Evolutionary conservation across 306 rosid species (phyloP), one percentile per base, ranked within the genome.

Genomic region (Glycine tomentella): DNA sequence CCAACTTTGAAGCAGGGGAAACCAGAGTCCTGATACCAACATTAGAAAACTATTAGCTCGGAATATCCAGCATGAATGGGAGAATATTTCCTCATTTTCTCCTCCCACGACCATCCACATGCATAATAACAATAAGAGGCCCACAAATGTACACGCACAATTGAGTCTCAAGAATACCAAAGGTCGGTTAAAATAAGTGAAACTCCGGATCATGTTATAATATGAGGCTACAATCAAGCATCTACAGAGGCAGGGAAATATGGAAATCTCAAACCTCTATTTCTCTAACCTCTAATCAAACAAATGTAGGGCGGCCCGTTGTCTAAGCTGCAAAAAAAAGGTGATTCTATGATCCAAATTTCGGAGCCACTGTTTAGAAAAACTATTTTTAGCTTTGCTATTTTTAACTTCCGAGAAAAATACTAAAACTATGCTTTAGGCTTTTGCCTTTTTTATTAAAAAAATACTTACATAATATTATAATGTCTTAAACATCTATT

Each of bases 1-100:
- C 97, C 98, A 82, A 97, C 95, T 89, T 90, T 95, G 85, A 95
- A 95, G 89, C 98, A 95, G 42, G 98, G 98, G 83, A 91, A 95
- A 78, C 89, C 95, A 63, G 98, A 95, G 70, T 92, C 98, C 98
- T 95, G 87, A 81, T 68, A 79, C 51, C 83, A 70, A 80, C 79
- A 84, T 63, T 72, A 71, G 63, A 77, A 80, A 25, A 25, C 31
- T 38, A 75, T 69, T 25, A 74, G 64, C 59, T 83, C 70, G 80
- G 79, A 62, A 55, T 76, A 59, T 69, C 8, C 79, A 46, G 69
- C 49, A 81, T 14, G 55, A 46, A 67, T 79, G 1, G 46, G 25
- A 65, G 56, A 4, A 61, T 42, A 84, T 74, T 85, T 61, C 74
- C 55, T 59, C 48, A 62, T 52, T 75, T 61, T 48, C 81, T 72